Evolutionary conservation across 78 protist species (phyloP).

Genomic region (Tieghemostelium lacteum): DNA sequence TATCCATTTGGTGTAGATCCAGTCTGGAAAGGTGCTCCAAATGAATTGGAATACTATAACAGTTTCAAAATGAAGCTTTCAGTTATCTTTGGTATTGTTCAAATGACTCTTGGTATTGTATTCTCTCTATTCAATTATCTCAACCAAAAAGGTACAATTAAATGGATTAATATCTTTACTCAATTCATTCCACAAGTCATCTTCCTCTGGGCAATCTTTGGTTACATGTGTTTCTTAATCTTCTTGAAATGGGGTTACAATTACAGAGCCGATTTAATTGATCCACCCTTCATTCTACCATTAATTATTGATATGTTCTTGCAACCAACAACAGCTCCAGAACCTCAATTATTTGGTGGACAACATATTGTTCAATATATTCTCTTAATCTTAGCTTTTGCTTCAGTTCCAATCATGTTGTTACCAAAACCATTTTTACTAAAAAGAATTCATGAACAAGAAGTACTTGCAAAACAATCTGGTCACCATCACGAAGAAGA

Average conservation of each 20-base stretch:
- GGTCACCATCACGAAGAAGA: constrained; percentile 63
- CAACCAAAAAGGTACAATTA: constrained; percentile 75
- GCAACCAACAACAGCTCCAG: constrained; percentile 40
- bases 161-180: constrained; percentile 84
- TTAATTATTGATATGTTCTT: constrained; percentile 76
- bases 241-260: constrained; percentile 78
- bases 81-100: constrained; percentile 97
- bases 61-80: constrained; percentile 99
- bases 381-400: constrained; percentile 88
- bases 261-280: neutral
- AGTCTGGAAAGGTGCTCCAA: constrained; percentile 85
- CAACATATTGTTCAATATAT: constrained; percentile 83
- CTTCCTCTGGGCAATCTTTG: constrained; percentile 98
- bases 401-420: constrained; percentile 93
- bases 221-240: constrained; percentile 87
- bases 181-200: constrained; percentile 97
- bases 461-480: neutral
- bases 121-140: constrained; percentile 89
- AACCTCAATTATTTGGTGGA: constrained; percentile 27
- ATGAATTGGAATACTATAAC: constrained; percentile 96
- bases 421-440: constrained; percentile 90
- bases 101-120: constrained; percentile 96
- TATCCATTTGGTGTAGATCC: constrained; percentile 96
- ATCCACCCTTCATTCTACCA: constrained; percentile 76
- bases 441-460: constrained; percentile 27